Conservation (phyloP, 192 early-diverging fungal genomes). For the Entomortierella parvispora region DNA sequence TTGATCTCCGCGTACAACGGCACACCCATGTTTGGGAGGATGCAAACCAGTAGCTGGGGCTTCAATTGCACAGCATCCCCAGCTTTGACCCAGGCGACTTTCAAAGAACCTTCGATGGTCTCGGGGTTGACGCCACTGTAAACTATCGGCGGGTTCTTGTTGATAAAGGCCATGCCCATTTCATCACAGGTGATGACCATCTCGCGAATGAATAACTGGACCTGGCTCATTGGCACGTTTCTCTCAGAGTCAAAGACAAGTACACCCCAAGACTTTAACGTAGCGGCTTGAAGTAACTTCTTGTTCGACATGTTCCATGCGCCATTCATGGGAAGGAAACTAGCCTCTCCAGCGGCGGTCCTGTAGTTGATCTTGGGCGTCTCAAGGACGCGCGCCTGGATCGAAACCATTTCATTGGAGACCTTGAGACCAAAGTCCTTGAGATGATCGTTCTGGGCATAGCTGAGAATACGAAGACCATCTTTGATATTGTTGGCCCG, state of each 20-base stretch:
- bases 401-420: constrained; percentile 67
- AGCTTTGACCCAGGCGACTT: not conserved
- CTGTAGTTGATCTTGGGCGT: constrained; percentile 59
- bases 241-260: constrained; percentile 15
- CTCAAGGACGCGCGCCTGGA: constrained; percentile 47
- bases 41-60: constrained; percentile 4
- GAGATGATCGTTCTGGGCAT: constrained; percentile 74
- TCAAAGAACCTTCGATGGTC: not conserved
- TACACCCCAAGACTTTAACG: constrained; percentile 20
- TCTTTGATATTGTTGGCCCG: constrained; percentile 81
- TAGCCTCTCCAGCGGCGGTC: constrained; percentile 8
- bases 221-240: not conserved
- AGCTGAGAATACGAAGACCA: constrained; percentile 70
- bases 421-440: constrained; percentile 77
- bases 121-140: constrained; percentile 16
- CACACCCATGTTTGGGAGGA: constrained; percentile 12
- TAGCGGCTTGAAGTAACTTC: not conserved
- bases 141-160: constrained; percentile 1
- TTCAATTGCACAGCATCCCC: not conserved
- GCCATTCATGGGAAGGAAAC: not conserved
- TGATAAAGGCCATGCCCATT: constrained; percentile 6
- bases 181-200: not conserved
- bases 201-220: constrained; percentile 1
- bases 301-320: constrained; percentile 3
- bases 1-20: constrained; percentile 16